phyloP scores from a whole-genome alignment of 2,329 filamentous ascomycete species.

The Aaosphaeria arxii region DNA sequence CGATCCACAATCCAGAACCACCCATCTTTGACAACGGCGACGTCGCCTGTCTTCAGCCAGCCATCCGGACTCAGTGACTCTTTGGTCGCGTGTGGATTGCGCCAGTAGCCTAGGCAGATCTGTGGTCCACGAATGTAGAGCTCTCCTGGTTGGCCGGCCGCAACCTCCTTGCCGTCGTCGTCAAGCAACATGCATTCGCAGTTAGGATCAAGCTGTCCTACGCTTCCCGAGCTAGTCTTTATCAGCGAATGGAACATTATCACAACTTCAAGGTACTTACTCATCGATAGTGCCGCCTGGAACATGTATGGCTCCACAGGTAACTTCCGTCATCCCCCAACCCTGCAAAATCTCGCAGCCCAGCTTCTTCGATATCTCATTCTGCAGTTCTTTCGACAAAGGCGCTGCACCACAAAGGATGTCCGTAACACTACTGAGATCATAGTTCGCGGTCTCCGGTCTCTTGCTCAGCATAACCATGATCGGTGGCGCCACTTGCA shows the following conservation, averaged over 20 bases:
- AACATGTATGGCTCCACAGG: constrained; percentile 39
- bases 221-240: constrained; percentile 31
- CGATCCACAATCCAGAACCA: constrained; percentile 38
- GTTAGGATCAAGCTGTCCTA: constrained; percentile 40
- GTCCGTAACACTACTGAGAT: constrained; percentile 39
- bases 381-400: constrained; percentile 41
- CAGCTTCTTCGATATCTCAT: constrained; percentile 35
- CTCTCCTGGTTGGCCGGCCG: constrained; percentile 36
- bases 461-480: constrained; percentile 45
- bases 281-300: constrained; percentile 31
- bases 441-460: constrained; percentile 40
- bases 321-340: constrained; percentile 45
- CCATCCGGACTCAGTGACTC: constrained; percentile 37
- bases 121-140: constrained; percentile 41
- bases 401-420: constrained; percentile 44
- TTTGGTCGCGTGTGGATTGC: constrained; percentile 38
- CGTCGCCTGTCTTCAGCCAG: constrained; percentile 37
- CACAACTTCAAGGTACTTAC: constrained; percentile 13
- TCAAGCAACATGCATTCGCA: constrained; percentile 41
- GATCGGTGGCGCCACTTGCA: constrained; percentile 43
- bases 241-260: constrained; percentile 1
- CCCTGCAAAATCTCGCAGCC: constrained; percentile 37
- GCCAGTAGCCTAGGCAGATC: constrained; percentile 42
- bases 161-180: constrained; percentile 42
- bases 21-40: constrained; percentile 30